Percentiles rank a stretch among this genome's conserved stretches.
Evolutionary conservation across 768 basidiomycete genomes (phyloP).

Genomic region (Kwoniella heveanensis): DNA sequence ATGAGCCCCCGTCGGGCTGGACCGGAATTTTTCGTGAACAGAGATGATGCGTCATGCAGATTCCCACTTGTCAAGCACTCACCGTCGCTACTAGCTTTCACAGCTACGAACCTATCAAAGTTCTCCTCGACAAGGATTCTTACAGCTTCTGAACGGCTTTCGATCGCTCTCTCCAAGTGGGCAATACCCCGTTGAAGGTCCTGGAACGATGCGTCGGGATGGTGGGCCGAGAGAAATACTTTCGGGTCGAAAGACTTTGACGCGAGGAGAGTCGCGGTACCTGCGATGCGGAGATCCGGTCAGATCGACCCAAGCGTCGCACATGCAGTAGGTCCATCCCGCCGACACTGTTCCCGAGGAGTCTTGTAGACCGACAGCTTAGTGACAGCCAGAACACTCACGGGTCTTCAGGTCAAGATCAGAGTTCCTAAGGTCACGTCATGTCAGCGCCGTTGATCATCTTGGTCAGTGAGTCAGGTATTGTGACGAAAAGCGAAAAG

Average conservation of each 20-base stretch:
- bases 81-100: constrained; percentile 97
- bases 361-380: too few species aligned
- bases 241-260: constrained; percentile 97
- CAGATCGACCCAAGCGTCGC: too few species aligned
- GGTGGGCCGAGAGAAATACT: constrained; percentile 82
- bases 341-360: too few species aligned
- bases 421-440: constrained; percentile 59
- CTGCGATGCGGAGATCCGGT: constrained; percentile 57
- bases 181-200: constrained; percentile 79
- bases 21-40: too few species aligned
- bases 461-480: too few species aligned
- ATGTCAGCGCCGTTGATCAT: background rate
- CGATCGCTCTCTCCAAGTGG: constrained; percentile 75
- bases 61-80: constrained; percentile 22
- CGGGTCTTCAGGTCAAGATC: constrained; percentile 68
- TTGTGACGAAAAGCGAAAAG: too few species aligned
- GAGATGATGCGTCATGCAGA: background rate
- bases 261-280: constrained; percentile 77
- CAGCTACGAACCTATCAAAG: constrained; percentile 95
- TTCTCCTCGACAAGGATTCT: constrained; percentile 94
- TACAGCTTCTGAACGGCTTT: constrained; percentile 90
- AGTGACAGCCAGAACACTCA: constrained; percentile 23
- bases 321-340: too few species aligned
- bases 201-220: constrained; percentile 93
- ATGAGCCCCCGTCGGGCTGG: too few species aligned